Base-by-base conservation (phyloP, 148 eudicot species). In the Hydrangea macrophylla region DNA sequence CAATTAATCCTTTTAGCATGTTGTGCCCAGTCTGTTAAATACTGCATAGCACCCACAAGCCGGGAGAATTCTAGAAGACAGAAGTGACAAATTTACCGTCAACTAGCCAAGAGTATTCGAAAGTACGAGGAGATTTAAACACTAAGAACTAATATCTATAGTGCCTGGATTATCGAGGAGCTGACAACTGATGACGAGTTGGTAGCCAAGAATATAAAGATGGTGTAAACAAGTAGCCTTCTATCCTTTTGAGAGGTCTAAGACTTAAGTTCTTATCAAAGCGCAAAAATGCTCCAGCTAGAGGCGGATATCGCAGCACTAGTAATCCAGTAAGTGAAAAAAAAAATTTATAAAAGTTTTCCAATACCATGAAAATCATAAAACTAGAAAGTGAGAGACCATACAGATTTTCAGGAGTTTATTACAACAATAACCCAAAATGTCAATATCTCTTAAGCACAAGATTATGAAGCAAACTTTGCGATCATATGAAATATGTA, bases 401-500 rank as follows among this genome's bases (percentile, higher is more conserved):
- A 12, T 12, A 42, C 11, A 42, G 18, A 13, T 42, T 42, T 42
- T 12, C 50, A 10, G 50, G 2, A 18, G 15, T 2, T 42, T 42
- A 62, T 24, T 15, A 39, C 13, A 37, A 39, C 63, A 60, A 32
- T 35, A 8, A 18, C 62, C 6, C 31, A 42, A 25, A 33, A 42
- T 2, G 27, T 25, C 51, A 30, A 11, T 20, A 65, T 65, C 35
- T 50, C 58, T 20, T 32, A 28, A 44, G 8, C 31, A 64, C 23
- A 60, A 58, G 51, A 58, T 54, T 23, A 65, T 28, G 44, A 70
- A 42, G 37, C 23, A 51, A 48, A 30, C 11, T 35, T 73, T 81
- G 68, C 32, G 68, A 58, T 58, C 33, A 67, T 62, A 73, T 28
- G 35, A 66, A 64, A 37, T 64, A 65, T 59, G 60, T 72, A 65